phyloP scores from a whole-genome alignment of 495 filamentous ascomycete genomes.

The Lasiosphaeria miniovina region DNA sequence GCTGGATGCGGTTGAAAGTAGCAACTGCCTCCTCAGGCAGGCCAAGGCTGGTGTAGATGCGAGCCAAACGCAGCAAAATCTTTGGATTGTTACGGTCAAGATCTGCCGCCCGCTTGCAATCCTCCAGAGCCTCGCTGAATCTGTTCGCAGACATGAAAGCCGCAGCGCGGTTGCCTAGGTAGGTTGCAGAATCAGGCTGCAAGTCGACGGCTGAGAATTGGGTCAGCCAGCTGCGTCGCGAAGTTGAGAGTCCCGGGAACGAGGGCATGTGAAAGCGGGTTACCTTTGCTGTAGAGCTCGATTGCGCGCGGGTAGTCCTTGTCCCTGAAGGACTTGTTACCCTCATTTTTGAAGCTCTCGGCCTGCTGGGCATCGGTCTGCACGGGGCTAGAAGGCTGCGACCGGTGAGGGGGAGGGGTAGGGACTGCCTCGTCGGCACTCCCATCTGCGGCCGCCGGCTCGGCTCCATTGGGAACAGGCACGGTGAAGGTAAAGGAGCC shows the following conservation, averaged over 20 bases:
- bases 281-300: constrained; percentile 91
- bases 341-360: constrained; percentile 84
- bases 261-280: not conserved
- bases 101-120: constrained; percentile 74
- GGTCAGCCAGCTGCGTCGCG: constrained; percentile 16
- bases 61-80: constrained; percentile 80
- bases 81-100: constrained; percentile 80
- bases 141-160: constrained; percentile 82
- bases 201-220: constrained; percentile 68
- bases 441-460: constrained; percentile 35
- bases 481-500: constrained; percentile 38
- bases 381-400: constrained; percentile 57
- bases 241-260: not conserved
- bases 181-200: constrained; percentile 76
- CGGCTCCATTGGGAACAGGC: constrained; percentile 52
- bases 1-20: constrained; percentile 68
- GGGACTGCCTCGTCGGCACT: constrained; percentile 51
- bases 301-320: constrained; percentile 82
- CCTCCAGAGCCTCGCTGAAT: constrained; percentile 76
- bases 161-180: constrained; percentile 91
- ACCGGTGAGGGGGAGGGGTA: constrained; percentile 75
- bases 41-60: constrained; percentile 83
- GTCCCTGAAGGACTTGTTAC: constrained; percentile 95
- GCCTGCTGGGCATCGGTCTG: constrained; percentile 63
- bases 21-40: constrained; percentile 80